phyloP scores from a whole-genome alignment of 257 asterid genomes.

The Jacaranda copaia region DNA sequence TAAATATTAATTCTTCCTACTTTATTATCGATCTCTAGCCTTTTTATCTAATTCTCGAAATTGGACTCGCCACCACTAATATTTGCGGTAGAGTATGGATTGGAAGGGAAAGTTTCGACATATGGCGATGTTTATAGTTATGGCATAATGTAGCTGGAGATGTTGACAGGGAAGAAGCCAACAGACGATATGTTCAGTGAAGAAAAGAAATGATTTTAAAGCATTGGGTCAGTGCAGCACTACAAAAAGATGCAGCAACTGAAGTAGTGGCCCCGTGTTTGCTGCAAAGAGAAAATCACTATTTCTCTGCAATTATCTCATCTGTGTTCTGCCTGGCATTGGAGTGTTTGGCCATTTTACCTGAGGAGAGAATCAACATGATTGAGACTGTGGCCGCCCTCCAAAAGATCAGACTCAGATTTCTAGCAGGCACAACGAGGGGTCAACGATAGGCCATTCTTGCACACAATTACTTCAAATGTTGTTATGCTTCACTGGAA shows the following conservation, averaged over 20 bases:
- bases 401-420: conserved; percentile 26
- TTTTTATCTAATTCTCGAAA: too few species aligned
- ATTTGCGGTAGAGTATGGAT: conserved; percentile 46
- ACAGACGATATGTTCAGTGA: conserved; percentile 40
- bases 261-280: conserved; percentile 26
- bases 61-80: background rate
- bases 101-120: conserved; percentile 46
- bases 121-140: conserved; percentile 45
- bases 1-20: too few species aligned
- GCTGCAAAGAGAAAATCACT: conserved; percentile 16
- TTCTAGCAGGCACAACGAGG: background rate
- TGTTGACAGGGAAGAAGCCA: conserved; percentile 45
- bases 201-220: background rate
- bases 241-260: background rate
- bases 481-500: too few species aligned
- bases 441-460: background rate
- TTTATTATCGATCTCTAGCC: too few species aligned
- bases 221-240: too few species aligned
- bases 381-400: conserved; percentile 10
- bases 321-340: conserved; percentile 39
- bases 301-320: background rate
- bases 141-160: conserved; percentile 48
- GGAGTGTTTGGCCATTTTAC: conserved; percentile 31
- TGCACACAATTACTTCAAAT: too few species aligned
- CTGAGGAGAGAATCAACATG: conserved; percentile 35